phyloP scores from a whole-genome alignment of 345 rosid genomes.

The Arabidopsis thaliana region TAIR10.1 NC_003075.7:5982501-5983000 shows the following conservation, averaged over 20 bases:
- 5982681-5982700: slow-evolving; percentile 25
- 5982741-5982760: neutral
- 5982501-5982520: neutral
- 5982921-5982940: neutral
- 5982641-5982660: slow-evolving; percentile 23
- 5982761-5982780: neutral
- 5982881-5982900: neutral
- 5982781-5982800: slow-evolving; percentile 3
- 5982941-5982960: neutral
- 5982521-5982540: neutral
- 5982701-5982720: slow-evolving; percentile 20
- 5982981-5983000: neutral
- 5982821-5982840: neutral
- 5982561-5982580: neutral
- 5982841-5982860: neutral
- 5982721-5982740: slow-evolving; percentile 23
- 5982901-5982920: neutral
- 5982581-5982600: neutral
- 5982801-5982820: slow-evolving; percentile 8
- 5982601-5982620: neutral
- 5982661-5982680: slow-evolving; percentile 24
- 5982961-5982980: neutral
- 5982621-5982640: neutral
- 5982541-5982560: slow-evolving; percentile 3
- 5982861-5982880: neutral